A percentile compares a stretch with the other conserved stretches of the same genome.
Evolutionary conservation across 495 filamentous ascomycete genomes (phyloP).

Genomic region (Rostrohypoxylon terebratum): DNA sequence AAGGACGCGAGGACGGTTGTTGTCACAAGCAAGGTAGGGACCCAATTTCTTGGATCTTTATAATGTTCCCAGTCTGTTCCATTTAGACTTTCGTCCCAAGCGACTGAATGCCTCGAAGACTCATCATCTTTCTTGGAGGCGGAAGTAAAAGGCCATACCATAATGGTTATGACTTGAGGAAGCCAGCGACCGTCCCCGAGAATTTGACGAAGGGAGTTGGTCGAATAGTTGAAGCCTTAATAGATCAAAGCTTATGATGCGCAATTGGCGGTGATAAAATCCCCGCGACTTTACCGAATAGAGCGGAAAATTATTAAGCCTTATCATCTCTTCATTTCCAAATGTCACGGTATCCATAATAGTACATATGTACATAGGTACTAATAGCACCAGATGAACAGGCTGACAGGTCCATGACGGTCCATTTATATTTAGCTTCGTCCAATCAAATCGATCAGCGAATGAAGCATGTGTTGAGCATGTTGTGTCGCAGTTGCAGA

Average conservation of each 20-base stretch:
- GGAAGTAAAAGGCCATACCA: slow-evolving; percentile 46
- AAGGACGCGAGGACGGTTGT: slow-evolving; percentile 69
- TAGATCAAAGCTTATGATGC: neutral
- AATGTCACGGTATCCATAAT: too few relatives aligned
- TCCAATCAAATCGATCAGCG: neutral
- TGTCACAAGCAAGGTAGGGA: slow-evolving; percentile 77
- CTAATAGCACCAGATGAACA: neutral
- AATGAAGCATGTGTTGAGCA: slow-evolving; percentile 9
- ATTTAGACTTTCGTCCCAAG: slow-evolving; percentile 66
- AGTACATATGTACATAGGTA: too few relatives aligned
- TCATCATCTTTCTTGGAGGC: slow-evolving; percentile 39
- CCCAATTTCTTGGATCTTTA: slow-evolving; percentile 71
- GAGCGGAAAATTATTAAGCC: slow-evolving; percentile 19
- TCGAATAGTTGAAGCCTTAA: slow-evolving; percentile 14
- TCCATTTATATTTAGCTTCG: neutral
- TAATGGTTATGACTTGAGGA: slow-evolving; percentile 26
- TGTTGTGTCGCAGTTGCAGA: too few relatives aligned
- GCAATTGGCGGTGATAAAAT: slow-evolving; percentile 18
- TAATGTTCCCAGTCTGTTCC: slow-evolving; percentile 74
- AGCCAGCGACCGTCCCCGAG: slow-evolving; percentile 16
- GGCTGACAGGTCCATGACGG: neutral
- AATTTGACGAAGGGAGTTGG: neutral
- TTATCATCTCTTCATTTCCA: slow-evolving; percentile 32
- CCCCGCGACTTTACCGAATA: slow-evolving; percentile 28
- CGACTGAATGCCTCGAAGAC: slow-evolving; percentile 51